Evolutionary conservation across 2,329 filamentous ascomycete genomes (phyloP).

Genomic region (Blastomyces parvus): DNA sequence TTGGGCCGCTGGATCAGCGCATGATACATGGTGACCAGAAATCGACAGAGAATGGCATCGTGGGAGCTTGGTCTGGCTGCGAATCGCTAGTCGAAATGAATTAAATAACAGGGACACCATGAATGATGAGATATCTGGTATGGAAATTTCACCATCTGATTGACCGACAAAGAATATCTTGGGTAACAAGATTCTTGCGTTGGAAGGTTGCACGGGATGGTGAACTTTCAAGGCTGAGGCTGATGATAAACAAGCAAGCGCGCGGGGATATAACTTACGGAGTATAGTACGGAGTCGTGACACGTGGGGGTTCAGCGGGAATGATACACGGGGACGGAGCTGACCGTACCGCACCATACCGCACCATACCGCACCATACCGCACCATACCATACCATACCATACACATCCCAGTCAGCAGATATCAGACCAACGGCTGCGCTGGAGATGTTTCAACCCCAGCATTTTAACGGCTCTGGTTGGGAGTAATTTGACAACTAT

Average conservation of each 20-base stretch:
- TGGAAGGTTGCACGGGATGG: not conserved
- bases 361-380: too few relatives aligned
- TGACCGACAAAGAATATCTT: not conserved
- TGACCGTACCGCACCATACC: not conserved
- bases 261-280: not conserved
- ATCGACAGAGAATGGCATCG: not conserved
- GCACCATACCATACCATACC: too few relatives aligned
- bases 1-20: not conserved
- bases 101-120: not conserved
- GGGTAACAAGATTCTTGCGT: not conserved
- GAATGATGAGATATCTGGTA: not conserved
- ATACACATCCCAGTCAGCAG: too few relatives aligned
- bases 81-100: conserved; percentile 5
- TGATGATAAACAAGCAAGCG: not conserved
- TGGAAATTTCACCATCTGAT: not conserved
- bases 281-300: too few relatives aligned
- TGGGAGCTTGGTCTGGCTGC: conserved; percentile 2
- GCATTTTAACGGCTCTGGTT: too few relatives aligned
- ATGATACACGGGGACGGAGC: too few relatives aligned
- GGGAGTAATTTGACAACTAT: too few relatives aligned
- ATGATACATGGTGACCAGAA: not conserved
- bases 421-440: too few relatives aligned
- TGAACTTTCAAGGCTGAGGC: not conserved
- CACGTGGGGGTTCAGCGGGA: too few relatives aligned
- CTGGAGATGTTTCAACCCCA: too few relatives aligned